Evolutionary conservation across 257 asterid genomes (phyloP).

Genomic region (Misopates orontium): DNA sequence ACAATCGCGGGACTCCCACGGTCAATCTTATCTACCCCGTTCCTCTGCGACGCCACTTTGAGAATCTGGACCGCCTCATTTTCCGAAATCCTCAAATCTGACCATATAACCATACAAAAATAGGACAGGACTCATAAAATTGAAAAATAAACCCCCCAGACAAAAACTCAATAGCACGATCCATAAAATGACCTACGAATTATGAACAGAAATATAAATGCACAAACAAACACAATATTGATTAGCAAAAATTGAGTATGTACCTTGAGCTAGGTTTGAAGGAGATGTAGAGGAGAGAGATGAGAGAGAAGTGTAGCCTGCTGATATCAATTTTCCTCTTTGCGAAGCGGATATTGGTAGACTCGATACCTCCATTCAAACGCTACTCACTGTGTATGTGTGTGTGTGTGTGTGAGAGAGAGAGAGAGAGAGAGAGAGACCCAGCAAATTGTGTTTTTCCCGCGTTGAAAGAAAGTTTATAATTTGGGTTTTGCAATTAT

Average conservation of each 20-base stretch:
- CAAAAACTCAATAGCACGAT: not conserved
- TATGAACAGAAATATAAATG: not conserved
- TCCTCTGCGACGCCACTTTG: constrained; percentile 57
- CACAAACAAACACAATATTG: not conserved
- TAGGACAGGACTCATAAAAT: not conserved
- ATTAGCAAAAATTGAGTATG: not conserved
- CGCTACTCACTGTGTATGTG: too few relatives aligned
- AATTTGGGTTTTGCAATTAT: too few relatives aligned
- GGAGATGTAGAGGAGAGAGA: constrained; percentile 56
- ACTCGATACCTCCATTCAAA: not conserved
- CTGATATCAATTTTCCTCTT: constrained; percentile 68
- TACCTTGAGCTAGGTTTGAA: constrained; percentile 63
- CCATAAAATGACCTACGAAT: not conserved
- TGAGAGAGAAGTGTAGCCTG: constrained; percentile 70
- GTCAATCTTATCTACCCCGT: constrained; percentile 46
- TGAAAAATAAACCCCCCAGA: not conserved
- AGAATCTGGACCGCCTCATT: constrained; percentile 60
- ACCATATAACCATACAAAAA: not conserved
- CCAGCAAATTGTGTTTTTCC: too few relatives aligned
- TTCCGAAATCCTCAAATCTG: constrained; percentile 75
- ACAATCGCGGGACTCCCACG: constrained; percentile 45
- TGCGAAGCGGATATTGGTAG: constrained; percentile 37
- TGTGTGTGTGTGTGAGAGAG: too few relatives aligned
- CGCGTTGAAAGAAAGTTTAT: too few relatives aligned
- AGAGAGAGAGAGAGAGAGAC: too few relatives aligned